Percentiles rank a stretch among this genome's conserved stretches.
phyloP scores from a whole-genome alignment of 345 rosid genomes.

The thale cress (Arabidopsis thaliana) region DNA sequence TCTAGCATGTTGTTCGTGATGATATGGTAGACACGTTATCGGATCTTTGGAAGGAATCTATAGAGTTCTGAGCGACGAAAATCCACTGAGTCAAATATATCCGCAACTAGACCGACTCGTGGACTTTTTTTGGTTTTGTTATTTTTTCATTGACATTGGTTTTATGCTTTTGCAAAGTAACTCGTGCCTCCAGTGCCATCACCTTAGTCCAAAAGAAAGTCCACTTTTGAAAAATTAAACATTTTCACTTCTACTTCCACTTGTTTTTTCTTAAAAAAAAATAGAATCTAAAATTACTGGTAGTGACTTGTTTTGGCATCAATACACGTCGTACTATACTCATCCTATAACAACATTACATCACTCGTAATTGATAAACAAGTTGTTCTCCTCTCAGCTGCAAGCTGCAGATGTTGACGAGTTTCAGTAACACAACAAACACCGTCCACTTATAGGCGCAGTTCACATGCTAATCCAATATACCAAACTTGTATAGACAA shows the following conservation, averaged over 20 bases:
- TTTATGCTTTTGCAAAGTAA: neutral
- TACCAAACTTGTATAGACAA: too few species aligned
- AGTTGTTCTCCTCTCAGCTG: too few species aligned
- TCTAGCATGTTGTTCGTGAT: neutral
- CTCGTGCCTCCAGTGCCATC: too few species aligned
- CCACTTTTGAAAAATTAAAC: too few species aligned
- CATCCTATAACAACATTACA: conserved; percentile 33
- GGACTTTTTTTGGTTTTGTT: neutral
- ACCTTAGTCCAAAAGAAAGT: too few species aligned
- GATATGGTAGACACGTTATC: neutral
- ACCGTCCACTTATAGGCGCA: too few species aligned
- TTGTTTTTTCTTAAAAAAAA: too few species aligned
- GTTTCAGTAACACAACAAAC: too few species aligned
- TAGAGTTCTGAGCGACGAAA: neutral
- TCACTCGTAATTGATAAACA: conserved; percentile 1
- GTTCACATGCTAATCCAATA: too few species aligned
- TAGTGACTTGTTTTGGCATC: conserved; percentile 2
- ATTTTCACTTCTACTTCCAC: too few species aligned
- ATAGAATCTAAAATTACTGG: too few species aligned
- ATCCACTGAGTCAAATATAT: neutral
- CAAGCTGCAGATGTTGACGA: too few species aligned
- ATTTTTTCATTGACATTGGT: neutral
- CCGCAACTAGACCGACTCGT: neutral
- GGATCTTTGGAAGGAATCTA: neutral
- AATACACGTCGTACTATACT: conserved; percentile 5